Evolutionary conservation across 805 yeast species (phyloP).

Genomic region (Nakazawaea wickerhamii): DNA sequence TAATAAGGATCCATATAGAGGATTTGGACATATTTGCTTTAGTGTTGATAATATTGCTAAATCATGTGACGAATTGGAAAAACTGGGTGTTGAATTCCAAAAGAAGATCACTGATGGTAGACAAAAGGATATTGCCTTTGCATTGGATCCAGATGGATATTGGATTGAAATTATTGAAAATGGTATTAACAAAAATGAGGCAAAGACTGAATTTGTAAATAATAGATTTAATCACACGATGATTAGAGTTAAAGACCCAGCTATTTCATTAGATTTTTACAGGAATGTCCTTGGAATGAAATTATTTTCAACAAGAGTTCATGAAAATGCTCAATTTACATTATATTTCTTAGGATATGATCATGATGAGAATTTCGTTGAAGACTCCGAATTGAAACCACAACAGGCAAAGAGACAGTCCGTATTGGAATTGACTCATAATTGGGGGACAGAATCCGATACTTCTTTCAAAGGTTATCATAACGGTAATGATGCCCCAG

Average conservation of each 20-base stretch:
- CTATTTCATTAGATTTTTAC: conserved; percentile 72
- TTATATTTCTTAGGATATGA: conserved; percentile 81
- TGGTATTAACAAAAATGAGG: conserved; percentile 35
- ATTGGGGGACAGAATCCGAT: conserved; percentile 91
- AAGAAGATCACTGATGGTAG: conserved; percentile 87
- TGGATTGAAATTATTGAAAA: conserved; percentile 89
- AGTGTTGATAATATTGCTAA: conserved; percentile 74
- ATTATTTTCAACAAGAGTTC: conserved; percentile 49
- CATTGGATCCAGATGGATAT: conserved; percentile 92
- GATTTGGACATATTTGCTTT: conserved; percentile 92
- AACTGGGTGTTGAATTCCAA: conserved; percentile 66
- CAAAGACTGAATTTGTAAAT: conserved; percentile 31
- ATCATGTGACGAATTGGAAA: conserved; percentile 53
- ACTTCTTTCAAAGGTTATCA: conserved; percentile 68
- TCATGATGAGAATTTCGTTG: conserved; percentile 37
- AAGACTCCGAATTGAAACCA: conserved; percentile 30
- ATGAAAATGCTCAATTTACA: conserved; percentile 71
- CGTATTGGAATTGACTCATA: conserved; percentile 84
- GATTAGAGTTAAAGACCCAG: conserved; percentile 88
- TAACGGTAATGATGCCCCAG: conserved; percentile 71
- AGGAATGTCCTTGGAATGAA: conserved; percentile 77
- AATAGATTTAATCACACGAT: conserved; percentile 79
- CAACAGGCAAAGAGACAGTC: conserved; percentile 51
- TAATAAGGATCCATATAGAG: conserved; percentile 76
- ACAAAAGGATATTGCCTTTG: conserved; percentile 90